A percentile compares a stretch with the other conserved stretches of the same genome.
phyloP scores from a whole-genome alignment of 106 monocot genomes.

The Acorus calamus region DNA sequence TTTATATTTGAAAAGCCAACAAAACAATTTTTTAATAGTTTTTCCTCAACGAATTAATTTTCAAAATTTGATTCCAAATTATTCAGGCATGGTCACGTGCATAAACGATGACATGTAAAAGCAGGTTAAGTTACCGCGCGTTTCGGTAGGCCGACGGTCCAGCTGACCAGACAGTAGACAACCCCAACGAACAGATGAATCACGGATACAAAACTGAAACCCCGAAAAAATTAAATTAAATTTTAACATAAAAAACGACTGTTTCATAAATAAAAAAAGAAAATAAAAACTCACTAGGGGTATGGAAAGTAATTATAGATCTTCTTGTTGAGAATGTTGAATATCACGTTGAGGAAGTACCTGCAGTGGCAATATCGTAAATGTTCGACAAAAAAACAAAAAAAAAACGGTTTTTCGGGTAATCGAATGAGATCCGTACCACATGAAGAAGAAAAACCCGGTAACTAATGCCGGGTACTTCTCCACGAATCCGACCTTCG shows the following conservation, averaged over 20 bases:
- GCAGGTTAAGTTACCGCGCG: constrained; percentile 65
- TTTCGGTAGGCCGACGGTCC: constrained; percentile 89
- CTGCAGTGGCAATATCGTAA: constrained; percentile 21
- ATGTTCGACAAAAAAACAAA: background rate
- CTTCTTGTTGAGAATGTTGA: constrained; percentile 99
- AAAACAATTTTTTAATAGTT: no score
- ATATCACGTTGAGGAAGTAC: constrained; percentile 98
- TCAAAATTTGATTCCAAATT: no score
- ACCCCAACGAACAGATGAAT: constrained; percentile 80
- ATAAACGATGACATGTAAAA: no score
- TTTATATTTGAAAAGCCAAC: no score
- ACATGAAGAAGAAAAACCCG: constrained; percentile 99
- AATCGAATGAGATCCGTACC: constrained; percentile 14
- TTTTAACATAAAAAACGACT: background rate
- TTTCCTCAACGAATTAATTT: no score
- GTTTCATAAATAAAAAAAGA: background rate
- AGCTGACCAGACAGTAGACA: constrained; percentile 77
- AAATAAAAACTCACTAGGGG: constrained; percentile 65
- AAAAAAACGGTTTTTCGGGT: background rate
- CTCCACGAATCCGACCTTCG: constrained; percentile 45
- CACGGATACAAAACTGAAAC: constrained; percentile 80
- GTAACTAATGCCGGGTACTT: constrained; percentile 83
- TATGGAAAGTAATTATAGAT: constrained; percentile 99
- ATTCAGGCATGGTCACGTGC: background rate
- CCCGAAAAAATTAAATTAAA: background rate